Conservation (phyloP, 805 yeast genomes). For the Saturnispora ahearnii region DNA sequence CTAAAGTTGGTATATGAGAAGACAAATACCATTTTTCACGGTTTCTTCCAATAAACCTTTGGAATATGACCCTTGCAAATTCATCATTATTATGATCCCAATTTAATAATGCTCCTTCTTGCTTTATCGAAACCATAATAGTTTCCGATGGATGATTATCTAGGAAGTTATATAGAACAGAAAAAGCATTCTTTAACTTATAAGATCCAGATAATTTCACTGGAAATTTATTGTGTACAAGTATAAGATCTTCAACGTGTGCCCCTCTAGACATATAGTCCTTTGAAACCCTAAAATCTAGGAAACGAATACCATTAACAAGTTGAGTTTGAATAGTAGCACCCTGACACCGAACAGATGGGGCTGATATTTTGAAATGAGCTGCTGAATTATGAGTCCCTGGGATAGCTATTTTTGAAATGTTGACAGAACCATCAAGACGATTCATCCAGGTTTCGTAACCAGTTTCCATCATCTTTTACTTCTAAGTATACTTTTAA, state of each 20-base stretch:
- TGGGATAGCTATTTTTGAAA: slow-evolving; percentile 55
- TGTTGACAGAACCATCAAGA: slow-evolving; percentile 37
- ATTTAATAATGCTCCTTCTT: slow-evolving; percentile 53
- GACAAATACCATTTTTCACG: slow-evolving; percentile 54
- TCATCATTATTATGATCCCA: slow-evolving; percentile 60
- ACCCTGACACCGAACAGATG: slow-evolving; percentile 72
- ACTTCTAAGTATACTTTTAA: neutral
- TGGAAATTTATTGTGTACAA: slow-evolving; percentile 71
- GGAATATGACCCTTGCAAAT: slow-evolving; percentile 54
- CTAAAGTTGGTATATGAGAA: slow-evolving; percentile 45
- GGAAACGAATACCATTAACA: slow-evolving; percentile 63
- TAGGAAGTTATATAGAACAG: slow-evolving; percentile 53
- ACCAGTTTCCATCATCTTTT: slow-evolving; percentile 3
- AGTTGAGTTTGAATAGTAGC: slow-evolving; percentile 51
- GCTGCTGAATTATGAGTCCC: slow-evolving; percentile 88
- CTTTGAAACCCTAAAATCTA: slow-evolving; percentile 59
- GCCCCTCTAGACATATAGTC: slow-evolving; percentile 38
- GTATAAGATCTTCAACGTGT: slow-evolving; percentile 44
- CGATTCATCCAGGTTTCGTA: slow-evolving; percentile 38
- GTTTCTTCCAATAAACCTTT: slow-evolving; percentile 40
- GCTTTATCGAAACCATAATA: slow-evolving; percentile 60
- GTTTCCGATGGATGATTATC: slow-evolving; percentile 45
- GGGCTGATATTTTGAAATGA: slow-evolving; percentile 50
- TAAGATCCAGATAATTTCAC: slow-evolving; percentile 52
- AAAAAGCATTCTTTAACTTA: slow-evolving; percentile 41